Evolutionary conservation across 2,329 filamentous ascomycete genomes (phyloP), one percentile per base, ranked within the genome.

Genomic region (Talaromyces sp.): DNA sequence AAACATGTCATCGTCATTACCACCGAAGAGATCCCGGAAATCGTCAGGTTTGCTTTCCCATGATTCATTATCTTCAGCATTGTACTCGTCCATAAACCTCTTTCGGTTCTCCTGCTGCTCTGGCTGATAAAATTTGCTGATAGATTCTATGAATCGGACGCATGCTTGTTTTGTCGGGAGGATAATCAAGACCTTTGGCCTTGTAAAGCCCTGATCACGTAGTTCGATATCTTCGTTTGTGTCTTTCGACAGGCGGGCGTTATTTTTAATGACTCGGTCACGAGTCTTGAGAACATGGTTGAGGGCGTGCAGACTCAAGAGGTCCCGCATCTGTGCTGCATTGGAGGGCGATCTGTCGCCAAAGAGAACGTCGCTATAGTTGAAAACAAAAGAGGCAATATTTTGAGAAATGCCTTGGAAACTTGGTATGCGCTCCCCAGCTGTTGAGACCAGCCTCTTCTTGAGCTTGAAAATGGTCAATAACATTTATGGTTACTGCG

Each of bases 1-100:
- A 80, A 98, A 99, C 86, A 96, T 95, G 79, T 99, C 95, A 75
- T 98, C 95, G 75, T 97, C 92, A 74, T 97, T 98, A 66, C 95
- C 95, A 67, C 89, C 89, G 73, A 99, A 99, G 0, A 98, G 84
- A 64, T 96, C 91, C 27, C 86, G 84, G 78, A 96, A 98, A 75
- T 98, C 95, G 3, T 89, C 89, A 0, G 95, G 90, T 73, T 92
- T 92, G 73, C 91, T 88, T 9, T 86, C 82, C 31, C 89, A 87
- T 70, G 92, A 89, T 45, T 86, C 87, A 66, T 88, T 85, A 24
- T 90, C 86, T 45, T 87, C 85, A 33, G 89, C 86, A 7, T 89
- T 84, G 77, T 93, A 99, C 1, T 86, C 87, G 64, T 97, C 93
- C 43, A 94, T 85, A 72, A 99, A 98, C 0, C 95, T 88, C 76